phyloP scores from a whole-genome alignment of 2,329 filamentous ascomycete species.

The Aspergillus tamarii region DNA sequence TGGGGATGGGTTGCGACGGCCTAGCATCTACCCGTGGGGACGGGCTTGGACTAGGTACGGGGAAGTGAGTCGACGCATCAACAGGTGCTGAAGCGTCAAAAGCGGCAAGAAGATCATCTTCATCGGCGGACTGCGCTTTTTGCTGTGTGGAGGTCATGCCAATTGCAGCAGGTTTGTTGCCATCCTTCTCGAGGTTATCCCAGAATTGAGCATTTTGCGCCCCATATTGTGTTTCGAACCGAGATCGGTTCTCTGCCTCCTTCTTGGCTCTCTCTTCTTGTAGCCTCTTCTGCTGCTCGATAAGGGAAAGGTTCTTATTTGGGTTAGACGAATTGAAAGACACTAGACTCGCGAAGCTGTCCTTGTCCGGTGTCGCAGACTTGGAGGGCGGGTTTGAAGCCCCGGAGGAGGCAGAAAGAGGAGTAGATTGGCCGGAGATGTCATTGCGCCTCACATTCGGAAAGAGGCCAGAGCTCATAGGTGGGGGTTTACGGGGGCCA shows the following conservation, averaged over 20 bases:
- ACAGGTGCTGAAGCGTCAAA: conserved; percentile 64
- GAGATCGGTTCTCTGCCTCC: conserved; percentile 71
- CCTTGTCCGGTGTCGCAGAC: conserved; percentile 45
- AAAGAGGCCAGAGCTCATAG: conserved; percentile 39
- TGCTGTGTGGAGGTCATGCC: conserved; percentile 44
- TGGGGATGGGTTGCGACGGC: conserved; percentile 16
- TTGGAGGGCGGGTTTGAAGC: conserved; percentile 43
- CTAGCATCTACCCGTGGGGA: conserved; percentile 31
- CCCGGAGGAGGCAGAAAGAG: conserved; percentile 37
- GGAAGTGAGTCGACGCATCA: conserved; percentile 63
- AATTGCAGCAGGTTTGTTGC: conserved; percentile 50
- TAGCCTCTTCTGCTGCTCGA: conserved; percentile 69
- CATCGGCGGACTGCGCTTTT: conserved; percentile 53
- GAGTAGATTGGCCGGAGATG: conserved; percentile 48
- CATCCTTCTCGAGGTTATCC: conserved; percentile 68
- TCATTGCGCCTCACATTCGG: conserved; percentile 41
- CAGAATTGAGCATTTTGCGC: conserved; percentile 69
- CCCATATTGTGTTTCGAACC: conserved; percentile 77
- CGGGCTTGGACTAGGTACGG: conserved; percentile 45
- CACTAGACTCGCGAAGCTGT: conserved; percentile 65
- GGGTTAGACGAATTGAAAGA: conserved; percentile 57
- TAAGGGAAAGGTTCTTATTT: conserved; percentile 69
- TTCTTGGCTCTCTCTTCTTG: conserved; percentile 76
- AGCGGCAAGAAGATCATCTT: conserved; percentile 64
- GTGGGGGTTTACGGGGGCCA: conserved; percentile 39